Conservation (phyloP, 1,139 yeast species). For the Arxiozyma slooffiae region DNA sequence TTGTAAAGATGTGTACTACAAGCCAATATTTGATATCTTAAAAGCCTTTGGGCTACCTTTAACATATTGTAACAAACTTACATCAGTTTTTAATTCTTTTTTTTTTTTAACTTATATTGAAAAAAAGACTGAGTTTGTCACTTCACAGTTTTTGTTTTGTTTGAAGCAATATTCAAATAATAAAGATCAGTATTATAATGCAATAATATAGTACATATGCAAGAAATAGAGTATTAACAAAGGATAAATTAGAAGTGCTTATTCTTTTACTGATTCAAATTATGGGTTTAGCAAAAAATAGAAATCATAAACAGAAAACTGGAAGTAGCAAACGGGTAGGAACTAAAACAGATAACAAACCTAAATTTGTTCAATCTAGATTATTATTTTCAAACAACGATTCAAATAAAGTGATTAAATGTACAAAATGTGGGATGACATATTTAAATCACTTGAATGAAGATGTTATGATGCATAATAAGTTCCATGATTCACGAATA, state of each 20-base stretch:
- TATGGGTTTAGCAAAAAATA: neutral
- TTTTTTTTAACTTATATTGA: too few species aligned
- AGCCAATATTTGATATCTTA: too few species aligned
- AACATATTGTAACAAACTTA: neutral
- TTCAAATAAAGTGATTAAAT: constrained; percentile 11
- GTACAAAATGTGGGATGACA: constrained; percentile 26
- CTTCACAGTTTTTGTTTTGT: neutral
- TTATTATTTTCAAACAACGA: constrained; percentile 11
- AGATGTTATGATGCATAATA: constrained; percentile 19
- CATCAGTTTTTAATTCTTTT: too few species aligned
- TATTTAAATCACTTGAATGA: constrained; percentile 15
- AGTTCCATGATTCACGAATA: constrained; percentile 23
- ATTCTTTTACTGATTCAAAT: neutral
- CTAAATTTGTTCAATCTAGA: constrained; percentile 17
- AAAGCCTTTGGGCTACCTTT: neutral
- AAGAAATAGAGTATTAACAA: too few species aligned
- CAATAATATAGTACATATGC: neutral
- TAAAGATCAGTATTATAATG: neutral
- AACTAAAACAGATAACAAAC: neutral
- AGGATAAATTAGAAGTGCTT: neutral
- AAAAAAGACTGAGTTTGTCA: neutral
- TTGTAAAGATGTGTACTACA: too few species aligned
- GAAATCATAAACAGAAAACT: neutral
- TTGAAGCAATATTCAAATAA: neutral
- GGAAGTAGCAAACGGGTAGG: neutral